A percentile compares a stretch with the other conserved stretches of the same genome.
These are phyloP conservation scores for Arabidopsis lyrata DNA, from an alignment of 441 rosid genomes.

Conservation along the genomic window DNA sequence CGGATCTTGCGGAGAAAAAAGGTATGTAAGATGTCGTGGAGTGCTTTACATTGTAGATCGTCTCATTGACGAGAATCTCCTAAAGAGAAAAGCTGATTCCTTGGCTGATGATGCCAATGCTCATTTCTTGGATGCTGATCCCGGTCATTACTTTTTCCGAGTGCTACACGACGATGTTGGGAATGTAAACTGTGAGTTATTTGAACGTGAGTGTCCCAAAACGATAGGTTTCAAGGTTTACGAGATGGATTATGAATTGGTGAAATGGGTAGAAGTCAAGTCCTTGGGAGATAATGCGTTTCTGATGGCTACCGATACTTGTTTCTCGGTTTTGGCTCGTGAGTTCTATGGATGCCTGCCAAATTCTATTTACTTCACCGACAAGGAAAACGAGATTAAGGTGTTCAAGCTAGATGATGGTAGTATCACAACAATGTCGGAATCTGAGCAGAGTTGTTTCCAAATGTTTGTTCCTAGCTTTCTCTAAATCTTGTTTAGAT, in stretches of 20 bases:
- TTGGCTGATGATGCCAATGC: no score
- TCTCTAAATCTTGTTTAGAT: background rate
- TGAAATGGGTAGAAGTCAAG: constrained; percentile 37
- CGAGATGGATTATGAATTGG: constrained; percentile 39
- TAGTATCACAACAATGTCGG: background rate
- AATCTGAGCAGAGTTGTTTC: background rate
- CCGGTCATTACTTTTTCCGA: no score
- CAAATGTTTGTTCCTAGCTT: constrained; percentile 37
- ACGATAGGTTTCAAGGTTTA: constrained; percentile 37
- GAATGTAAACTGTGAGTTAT: background rate
- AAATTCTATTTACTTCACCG: constrained; percentile 54
- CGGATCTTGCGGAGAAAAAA: background rate
- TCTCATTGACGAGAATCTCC: background rate
- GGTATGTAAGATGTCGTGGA: constrained; percentile 43
- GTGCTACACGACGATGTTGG: background rate
- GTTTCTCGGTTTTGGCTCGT: constrained; percentile 40
- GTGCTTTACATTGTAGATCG: constrained; percentile 52
- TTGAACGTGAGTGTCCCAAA: background rate
- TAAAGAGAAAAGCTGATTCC: background rate
- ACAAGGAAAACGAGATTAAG: constrained; percentile 21
- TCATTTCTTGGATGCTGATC: no score
- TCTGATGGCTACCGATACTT: constrained; percentile 31
- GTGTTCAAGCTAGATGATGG: constrained; percentile 46
- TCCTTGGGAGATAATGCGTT: constrained; percentile 18
- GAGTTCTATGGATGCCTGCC: constrained; percentile 46